phyloP scores from a whole-genome alignment of 202 grass and related monocot genomes.

The Carex arenaria region DNA sequence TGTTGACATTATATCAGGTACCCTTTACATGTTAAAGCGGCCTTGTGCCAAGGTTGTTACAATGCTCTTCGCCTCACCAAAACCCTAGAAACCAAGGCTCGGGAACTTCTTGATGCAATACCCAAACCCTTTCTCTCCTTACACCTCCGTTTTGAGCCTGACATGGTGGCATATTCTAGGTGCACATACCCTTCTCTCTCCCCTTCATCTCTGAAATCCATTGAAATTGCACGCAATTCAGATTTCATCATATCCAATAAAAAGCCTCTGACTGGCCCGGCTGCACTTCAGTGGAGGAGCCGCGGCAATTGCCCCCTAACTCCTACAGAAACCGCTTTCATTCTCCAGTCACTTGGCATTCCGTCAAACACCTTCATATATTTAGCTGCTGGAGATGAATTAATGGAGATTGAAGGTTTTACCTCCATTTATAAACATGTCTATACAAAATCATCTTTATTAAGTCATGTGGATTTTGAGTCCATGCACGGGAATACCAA shows the following conservation, averaged over 20 bases:
- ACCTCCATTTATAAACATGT: conserved; percentile 66
- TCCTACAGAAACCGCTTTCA: conserved; percentile 84
- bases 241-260: conserved; percentile 39
- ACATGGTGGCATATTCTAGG: conserved; percentile 86
- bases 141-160: conserved; percentile 93
- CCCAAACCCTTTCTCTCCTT: conserved; percentile 92
- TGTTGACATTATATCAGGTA: conserved; percentile 42
- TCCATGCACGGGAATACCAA: conserved; percentile 97
- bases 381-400: conserved; percentile 79
- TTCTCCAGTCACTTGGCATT: conserved; percentile 69
- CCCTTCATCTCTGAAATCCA: conserved; percentile 44
- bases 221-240: conserved; percentile 62
- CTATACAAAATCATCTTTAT: conserved; percentile 68
- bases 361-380: conserved; percentile 66
- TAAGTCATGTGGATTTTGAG: conserved; percentile 67
- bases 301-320: conserved; percentile 90
- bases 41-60: conserved; percentile 90
- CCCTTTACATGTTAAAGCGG: conserved; percentile 71
- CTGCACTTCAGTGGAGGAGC: conserved; percentile 64
- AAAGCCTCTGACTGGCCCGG: conserved; percentile 59
- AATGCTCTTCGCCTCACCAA: conserved; percentile 62
- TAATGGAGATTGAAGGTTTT: conserved; percentile 84
- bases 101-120: conserved; percentile 56
- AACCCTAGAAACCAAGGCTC: conserved; percentile 61
- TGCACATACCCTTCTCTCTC: conserved; percentile 68